phyloP scores from a whole-genome alignment of 83 land plant species.

The Picea abies region DNA sequence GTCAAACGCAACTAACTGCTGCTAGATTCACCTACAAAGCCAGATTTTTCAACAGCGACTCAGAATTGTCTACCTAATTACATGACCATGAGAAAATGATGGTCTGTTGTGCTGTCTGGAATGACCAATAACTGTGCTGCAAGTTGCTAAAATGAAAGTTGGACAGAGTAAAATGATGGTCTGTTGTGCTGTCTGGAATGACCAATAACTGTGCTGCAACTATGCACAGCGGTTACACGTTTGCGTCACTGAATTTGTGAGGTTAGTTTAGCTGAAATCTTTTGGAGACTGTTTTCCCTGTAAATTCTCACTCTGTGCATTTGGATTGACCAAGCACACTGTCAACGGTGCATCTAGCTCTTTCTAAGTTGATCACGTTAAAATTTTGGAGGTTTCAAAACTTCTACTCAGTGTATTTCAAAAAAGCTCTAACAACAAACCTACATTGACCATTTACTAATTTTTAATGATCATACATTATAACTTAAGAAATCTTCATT shows the following conservation, averaged over 20 bases:
- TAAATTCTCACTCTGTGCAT: background rate
- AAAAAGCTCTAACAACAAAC: too few species aligned
- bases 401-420: too few species aligned
- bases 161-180: too few species aligned
- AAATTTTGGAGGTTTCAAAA: too few species aligned
- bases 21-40: background rate
- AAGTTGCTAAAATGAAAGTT: background rate
- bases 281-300: background rate
- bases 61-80: background rate
- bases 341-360: background rate
- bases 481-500: background rate
- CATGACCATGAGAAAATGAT: background rate
- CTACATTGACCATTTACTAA: too few species aligned
- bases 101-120: background rate
- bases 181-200: too few species aligned
- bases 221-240: background rate
- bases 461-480: too few species aligned
- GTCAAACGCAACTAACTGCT: conserved; percentile 6
- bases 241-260: conserved; percentile 2
- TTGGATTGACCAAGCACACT: background rate
- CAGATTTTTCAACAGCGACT: conserved; percentile 1
- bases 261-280: background rate
- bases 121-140: background rate
- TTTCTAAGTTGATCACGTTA: background rate
- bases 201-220: too few species aligned